These are phyloP conservation scores for Ustilago tritici DNA, from an alignment of 1,284 basidiomycete species.

Conservation along the genomic window DNA sequence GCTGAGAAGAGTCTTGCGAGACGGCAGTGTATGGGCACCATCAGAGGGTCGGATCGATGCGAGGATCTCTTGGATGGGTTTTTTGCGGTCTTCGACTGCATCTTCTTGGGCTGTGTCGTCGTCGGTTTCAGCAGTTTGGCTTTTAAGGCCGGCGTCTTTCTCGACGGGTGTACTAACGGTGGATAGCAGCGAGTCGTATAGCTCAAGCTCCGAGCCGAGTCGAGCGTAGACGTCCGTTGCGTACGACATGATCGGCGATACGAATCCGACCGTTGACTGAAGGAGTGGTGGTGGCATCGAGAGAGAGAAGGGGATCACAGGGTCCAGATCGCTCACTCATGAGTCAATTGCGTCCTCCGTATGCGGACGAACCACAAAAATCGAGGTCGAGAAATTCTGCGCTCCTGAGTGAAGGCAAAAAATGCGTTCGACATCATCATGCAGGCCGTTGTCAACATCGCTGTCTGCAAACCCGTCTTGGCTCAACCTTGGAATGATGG, in stretches of 20 bases:
- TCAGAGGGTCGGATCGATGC: conserved; percentile 32
- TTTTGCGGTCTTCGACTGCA: conserved; percentile 22
- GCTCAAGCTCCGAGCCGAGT: conserved; percentile 44
- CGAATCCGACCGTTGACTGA: neutral
- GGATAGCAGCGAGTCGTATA: conserved; percentile 49
- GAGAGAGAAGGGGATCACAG: neutral
- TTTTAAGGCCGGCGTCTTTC: conserved; percentile 4
- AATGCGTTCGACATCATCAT: neutral
- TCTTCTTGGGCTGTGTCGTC: conserved; percentile 11
- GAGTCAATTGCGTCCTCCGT: neutral
- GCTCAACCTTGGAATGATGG: no score
- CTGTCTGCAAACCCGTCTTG: no score
- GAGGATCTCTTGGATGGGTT: conserved; percentile 33
- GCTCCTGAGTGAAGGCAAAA: neutral
- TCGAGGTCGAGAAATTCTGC: neutral
- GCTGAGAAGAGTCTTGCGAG: conserved; percentile 36
- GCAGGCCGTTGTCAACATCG: no score
- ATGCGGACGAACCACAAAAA: conserved; percentile 5
- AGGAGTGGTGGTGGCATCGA: neutral
- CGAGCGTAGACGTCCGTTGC: conserved; percentile 41
- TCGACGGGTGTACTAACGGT: conserved; percentile 30
- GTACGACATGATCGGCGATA: conserved; percentile 31
- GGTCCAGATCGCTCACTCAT: conserved; percentile 3
- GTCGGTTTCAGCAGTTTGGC: conserved; percentile 9
- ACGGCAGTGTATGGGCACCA: conserved; percentile 24